Conservation (phyloP, 148 eudicot species). For the Salicornia ramosissima region DNA sequence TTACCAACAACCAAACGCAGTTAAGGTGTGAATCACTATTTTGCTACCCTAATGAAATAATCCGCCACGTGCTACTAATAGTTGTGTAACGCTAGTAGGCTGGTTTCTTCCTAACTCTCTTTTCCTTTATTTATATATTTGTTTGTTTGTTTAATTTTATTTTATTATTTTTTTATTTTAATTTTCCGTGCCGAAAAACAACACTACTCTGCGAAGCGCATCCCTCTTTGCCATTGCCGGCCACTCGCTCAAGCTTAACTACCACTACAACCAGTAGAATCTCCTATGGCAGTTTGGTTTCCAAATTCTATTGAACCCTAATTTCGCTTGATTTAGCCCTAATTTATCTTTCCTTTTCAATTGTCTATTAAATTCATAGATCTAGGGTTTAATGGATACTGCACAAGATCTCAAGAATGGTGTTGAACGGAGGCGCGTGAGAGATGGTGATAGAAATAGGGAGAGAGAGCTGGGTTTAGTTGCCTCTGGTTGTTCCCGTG, state of each 20-base stretch:
- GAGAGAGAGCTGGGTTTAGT: slow-evolving; percentile 7
- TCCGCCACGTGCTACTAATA: slow-evolving; percentile 9
- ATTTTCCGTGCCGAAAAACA: slow-evolving; percentile 2
- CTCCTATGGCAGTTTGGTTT: neutral
- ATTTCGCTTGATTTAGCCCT: neutral
- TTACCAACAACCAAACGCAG: too few species aligned
- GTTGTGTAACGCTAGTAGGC: too few species aligned
- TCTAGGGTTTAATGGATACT: slow-evolving; percentile 13
- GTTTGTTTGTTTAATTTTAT: too few species aligned
- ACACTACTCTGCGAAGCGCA: neutral
- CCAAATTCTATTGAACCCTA: neutral
- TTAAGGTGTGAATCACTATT: too few species aligned
- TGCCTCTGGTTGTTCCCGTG: slow-evolving; percentile 2
- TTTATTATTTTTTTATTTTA: too few species aligned
- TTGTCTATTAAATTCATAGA: neutral
- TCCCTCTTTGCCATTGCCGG: neutral
- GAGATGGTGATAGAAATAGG: slow-evolving; percentile 1
- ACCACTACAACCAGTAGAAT: neutral
- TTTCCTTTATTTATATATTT: neutral
- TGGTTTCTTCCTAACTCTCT: too few species aligned
- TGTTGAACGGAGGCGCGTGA: slow-evolving; percentile 10
- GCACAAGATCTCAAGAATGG: neutral
- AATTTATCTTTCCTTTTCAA: neutral
- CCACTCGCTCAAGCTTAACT: neutral
- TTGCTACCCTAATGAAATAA: too few species aligned